These are phyloP conservation scores for Cryptosporidium meleagridis DNA, from an alignment of 169 alveolate species.

Conservation along the genomic window DNA sequence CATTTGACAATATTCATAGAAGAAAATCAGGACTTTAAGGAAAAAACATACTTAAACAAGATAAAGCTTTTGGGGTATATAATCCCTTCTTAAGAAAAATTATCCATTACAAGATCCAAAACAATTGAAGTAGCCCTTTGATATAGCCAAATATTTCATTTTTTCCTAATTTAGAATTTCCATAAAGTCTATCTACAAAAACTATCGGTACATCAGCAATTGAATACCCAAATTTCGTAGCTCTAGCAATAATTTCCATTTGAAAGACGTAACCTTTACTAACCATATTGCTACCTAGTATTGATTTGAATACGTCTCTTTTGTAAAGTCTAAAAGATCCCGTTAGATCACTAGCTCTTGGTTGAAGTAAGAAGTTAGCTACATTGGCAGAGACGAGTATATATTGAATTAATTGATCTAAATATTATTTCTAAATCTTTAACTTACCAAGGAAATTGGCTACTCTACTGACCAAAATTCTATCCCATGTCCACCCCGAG, in stretches of 20 bases:
- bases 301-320: conserved; percentile 87
- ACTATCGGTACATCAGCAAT: conserved; percentile 97
- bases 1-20: conserved; percentile 62
- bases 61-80: conserved; percentile 40
- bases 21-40: conserved; percentile 52
- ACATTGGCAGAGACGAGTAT: not conserved
- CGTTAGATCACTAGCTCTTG: conserved; percentile 90
- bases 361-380: conserved; percentile 86
- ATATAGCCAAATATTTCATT: conserved; percentile 91
- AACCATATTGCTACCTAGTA: conserved; percentile 82
- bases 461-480: conserved; percentile 93
- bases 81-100: conserved; percentile 47
- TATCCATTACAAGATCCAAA: conserved; percentile 82
- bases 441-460: conserved; percentile 90
- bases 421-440: not conserved
- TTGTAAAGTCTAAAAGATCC: conserved; percentile 96
- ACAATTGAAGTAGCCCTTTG: conserved; percentile 88
- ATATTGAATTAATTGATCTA: not conserved
- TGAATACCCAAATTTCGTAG: conserved; percentile 86
- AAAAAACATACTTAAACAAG: conserved; percentile 41
- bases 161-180: conserved; percentile 94
- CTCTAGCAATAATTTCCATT: conserved; percentile 96
- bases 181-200: conserved; percentile 96
- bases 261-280: conserved; percentile 95
- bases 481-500: conserved; percentile 94